Conservation (phyloP, 306 rosid genomes). For the Pachyrhizus erosus region DNA sequence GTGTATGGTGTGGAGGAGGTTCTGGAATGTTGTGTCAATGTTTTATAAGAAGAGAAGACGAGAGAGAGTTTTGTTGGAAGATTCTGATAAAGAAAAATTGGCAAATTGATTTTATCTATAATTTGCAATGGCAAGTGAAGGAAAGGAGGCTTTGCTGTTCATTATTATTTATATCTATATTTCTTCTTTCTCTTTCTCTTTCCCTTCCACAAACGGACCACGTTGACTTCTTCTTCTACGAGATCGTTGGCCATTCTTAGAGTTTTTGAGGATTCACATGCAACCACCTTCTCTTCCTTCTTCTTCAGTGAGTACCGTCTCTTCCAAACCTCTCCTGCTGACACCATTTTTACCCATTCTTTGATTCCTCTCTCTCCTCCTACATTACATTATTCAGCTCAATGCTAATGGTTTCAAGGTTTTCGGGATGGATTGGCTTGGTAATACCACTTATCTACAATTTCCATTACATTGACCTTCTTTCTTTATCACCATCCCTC, state of each 20-base stretch:
- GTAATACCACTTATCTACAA: constrained; percentile 48
- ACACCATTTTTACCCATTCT: constrained; percentile 70
- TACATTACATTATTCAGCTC: constrained; percentile 32
- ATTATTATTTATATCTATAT: no score
- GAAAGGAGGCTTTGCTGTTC: no score
- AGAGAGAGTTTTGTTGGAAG: no score
- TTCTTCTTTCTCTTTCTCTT: constrained; percentile 54
- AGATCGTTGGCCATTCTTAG: constrained; percentile 65
- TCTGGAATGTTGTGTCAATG: no score
- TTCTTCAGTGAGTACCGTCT: background rate
- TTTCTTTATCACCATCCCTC: no score
- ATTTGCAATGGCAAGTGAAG: no score
- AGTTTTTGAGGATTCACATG: constrained; percentile 49
- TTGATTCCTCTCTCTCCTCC: constrained; percentile 46
- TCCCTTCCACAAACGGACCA: constrained; percentile 55
- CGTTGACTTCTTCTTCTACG: constrained; percentile 21
- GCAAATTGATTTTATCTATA: no score
- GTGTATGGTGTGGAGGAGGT: no score
- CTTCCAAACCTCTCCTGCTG: constrained; percentile 48
- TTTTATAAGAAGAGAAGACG: no score
- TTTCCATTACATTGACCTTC: background rate
- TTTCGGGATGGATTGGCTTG: constrained; percentile 92
- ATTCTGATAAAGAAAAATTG: no score
- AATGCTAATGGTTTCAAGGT: constrained; percentile 81
- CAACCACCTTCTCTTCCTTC: background rate